Evolutionary conservation across 108 stramenopile species (phyloP).

Genomic region (Nitzschia palea): DNA sequence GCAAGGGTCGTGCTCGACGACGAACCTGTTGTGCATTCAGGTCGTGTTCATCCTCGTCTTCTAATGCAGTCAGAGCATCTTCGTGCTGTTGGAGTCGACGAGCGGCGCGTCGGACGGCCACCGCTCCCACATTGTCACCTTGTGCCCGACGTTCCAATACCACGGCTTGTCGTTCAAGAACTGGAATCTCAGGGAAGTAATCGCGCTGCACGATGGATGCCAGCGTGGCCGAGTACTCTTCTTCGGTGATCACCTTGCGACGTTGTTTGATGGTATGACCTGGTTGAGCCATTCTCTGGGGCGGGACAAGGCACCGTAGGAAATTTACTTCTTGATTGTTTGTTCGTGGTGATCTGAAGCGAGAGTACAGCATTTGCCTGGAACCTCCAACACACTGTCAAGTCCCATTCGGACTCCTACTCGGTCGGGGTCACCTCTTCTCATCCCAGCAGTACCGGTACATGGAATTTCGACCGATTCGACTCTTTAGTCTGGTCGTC

Average conservation of each 20-base stretch:
- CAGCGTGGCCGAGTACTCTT: conserved; percentile 71
- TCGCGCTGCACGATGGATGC: conserved; percentile 68
- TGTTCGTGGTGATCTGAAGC: too few species aligned
- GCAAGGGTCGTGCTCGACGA: conserved; percentile 47
- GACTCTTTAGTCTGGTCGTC: too few species aligned
- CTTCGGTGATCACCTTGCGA: conserved; percentile 67
- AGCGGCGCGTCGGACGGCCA: conserved; percentile 66
- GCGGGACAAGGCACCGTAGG: too few species aligned
- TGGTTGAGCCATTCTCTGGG: too few species aligned
- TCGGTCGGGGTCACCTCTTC: too few species aligned
- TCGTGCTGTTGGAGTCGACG: conserved; percentile 49
- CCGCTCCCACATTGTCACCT: conserved; percentile 64
- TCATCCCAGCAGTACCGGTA: too few species aligned
- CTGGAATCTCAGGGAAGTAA: conserved; percentile 62
- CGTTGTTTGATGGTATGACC: conserved; percentile 44
- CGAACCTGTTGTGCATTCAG: conserved; percentile 17
- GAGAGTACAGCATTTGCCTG: too few species aligned
- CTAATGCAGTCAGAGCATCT: conserved; percentile 34
- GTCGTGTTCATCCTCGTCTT: conserved; percentile 31
- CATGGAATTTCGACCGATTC: too few species aligned
- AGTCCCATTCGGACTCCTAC: too few species aligned
- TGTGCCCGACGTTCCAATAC: conserved; percentile 47
- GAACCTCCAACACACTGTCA: too few species aligned
- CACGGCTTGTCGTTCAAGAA: conserved; percentile 50
- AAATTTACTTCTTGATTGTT: too few species aligned